Conservation (phyloP, 2,329 filamentous ascomycete genomes). For the Colletotrichum trifolii region DNA sequence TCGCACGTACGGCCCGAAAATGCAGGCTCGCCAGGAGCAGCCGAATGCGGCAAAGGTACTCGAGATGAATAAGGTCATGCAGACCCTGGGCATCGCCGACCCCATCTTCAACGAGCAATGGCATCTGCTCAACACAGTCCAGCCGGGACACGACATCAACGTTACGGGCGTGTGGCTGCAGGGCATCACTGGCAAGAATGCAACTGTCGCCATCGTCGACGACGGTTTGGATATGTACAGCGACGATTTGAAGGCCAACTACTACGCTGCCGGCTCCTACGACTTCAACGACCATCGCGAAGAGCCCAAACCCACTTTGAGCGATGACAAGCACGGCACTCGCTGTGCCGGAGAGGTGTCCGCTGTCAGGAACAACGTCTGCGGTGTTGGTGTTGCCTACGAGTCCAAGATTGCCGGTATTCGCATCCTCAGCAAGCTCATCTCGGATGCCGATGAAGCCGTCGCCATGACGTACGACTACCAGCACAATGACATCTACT, state of each 20-base stretch:
- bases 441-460: slow-evolving; percentile 93
- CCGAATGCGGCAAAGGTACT: slow-evolving; percentile 59
- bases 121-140: slow-evolving; percentile 88
- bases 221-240: slow-evolving; percentile 97
- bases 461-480: slow-evolving; percentile 91
- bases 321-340: slow-evolving; percentile 91
- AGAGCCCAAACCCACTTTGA: slow-evolving; percentile 83
- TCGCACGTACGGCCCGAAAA: slow-evolving; percentile 30
- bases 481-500: slow-evolving; percentile 95
- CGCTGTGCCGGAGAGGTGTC: slow-evolving; percentile 94
- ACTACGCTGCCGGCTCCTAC: slow-evolving; percentile 91
- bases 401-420: slow-evolving; percentile 91
- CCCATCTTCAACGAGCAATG: slow-evolving; percentile 95
- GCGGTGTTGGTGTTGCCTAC: slow-evolving; percentile 95
- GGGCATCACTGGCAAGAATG: slow-evolving; percentile 88
- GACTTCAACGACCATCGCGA: slow-evolving; percentile 91
- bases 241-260: slow-evolving; percentile 90
- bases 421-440: slow-evolving; percentile 90
- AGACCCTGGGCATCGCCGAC: slow-evolving; percentile 80
- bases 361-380: slow-evolving; percentile 91
- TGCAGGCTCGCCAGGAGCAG: slow-evolving; percentile 37
- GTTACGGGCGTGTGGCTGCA: slow-evolving; percentile 94
- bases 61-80: slow-evolving; percentile 70
- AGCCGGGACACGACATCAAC: slow-evolving; percentile 91
- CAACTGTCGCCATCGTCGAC: slow-evolving; percentile 93